Evolutionary conservation across 352 stramenopile genomes (phyloP), one percentile per base, ranked within the genome.

Genomic region (Globisporangium radiosum): DNA sequence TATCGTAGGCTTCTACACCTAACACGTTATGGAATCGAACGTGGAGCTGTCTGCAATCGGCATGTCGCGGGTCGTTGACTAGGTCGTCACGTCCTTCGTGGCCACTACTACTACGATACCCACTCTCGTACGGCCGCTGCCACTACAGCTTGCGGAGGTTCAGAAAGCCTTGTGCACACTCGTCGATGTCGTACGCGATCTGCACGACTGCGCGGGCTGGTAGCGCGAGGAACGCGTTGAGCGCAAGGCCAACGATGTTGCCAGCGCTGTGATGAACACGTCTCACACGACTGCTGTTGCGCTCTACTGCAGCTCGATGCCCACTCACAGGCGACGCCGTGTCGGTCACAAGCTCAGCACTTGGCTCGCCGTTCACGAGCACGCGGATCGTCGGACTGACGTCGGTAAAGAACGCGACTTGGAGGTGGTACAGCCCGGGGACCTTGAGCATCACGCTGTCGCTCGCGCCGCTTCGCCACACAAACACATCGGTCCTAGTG

Each of bases 401-500:
- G 43, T 66, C 69, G 10, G 79, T 90, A 60, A 92, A 92, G 60
- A 92, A 88, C 5, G 76, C 76, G 1, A 71, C 75, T 54, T 92
- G 76, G 3, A 92, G 55, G 54, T 90, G 77, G 60, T 90, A 87
- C 14, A 92, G 68, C 1, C 82, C 82, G 5, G 82, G 79, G 4
- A 90, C 54, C 39, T 76, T 67, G 17, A 86, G 64, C 38, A 63
- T 64, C 10, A 90, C 62, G n/a, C 60, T 60, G 47, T 92, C 79
- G 40, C 40, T 8, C 4, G 68, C 70, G 3, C 71, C 72, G 11
- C 64, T 56, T 39, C 85, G 71, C 82, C 82, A 92, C 9, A 81
- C 60, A 50, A 92, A 90, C 47, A 92, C 64, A 38, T 90, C 78
- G 15, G 69, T 56, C 39, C 76, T 84, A 14, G 79, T 85, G 62